phyloP scores from a whole-genome alignment of 2,329 filamentous ascomycete genomes.

The Fusarium agapanthi region DNA sequence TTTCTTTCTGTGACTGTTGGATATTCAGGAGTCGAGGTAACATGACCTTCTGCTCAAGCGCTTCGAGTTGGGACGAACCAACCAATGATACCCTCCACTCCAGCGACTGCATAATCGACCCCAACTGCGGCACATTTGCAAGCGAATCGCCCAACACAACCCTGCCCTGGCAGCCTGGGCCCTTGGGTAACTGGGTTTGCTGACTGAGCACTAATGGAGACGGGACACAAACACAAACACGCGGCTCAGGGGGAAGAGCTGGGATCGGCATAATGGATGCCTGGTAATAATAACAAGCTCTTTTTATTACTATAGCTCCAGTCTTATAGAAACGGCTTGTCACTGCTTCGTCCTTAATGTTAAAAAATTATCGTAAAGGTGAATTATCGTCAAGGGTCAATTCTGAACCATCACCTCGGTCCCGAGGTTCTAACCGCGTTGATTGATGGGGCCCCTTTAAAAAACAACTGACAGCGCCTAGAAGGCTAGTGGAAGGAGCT shows the following conservation, averaged over 20 bases:
- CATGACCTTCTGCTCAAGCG: not conserved
- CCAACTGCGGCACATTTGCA: slow-evolving; percentile 13
- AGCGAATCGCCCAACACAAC: not conserved
- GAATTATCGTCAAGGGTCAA: not conserved
- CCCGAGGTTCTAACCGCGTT: not conserved
- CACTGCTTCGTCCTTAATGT: not conserved
- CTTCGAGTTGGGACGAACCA: not conserved
- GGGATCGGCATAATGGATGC: not conserved
- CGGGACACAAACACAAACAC: not conserved
- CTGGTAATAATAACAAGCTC: not conserved
- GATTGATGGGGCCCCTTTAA: not conserved
- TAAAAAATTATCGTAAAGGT: not conserved
- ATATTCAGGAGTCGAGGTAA: not conserved
- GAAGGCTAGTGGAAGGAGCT: slow-evolving; percentile 23
- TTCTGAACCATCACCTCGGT: not conserved
- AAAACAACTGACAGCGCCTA: slow-evolving; percentile 21
- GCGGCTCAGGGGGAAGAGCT: not conserved
- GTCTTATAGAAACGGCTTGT: not conserved
- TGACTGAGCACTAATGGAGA: not conserved
- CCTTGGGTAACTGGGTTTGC: not conserved
- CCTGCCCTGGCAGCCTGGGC: not conserved
- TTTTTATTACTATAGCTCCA: not conserved
- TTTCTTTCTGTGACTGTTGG: not conserved
- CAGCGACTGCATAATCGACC: not conserved
- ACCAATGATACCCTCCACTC: not conserved